These are phyloP conservation scores for Glycine latifolia DNA, from an alignment of 306 rosid species.

Conservation along the genomic window DNA sequence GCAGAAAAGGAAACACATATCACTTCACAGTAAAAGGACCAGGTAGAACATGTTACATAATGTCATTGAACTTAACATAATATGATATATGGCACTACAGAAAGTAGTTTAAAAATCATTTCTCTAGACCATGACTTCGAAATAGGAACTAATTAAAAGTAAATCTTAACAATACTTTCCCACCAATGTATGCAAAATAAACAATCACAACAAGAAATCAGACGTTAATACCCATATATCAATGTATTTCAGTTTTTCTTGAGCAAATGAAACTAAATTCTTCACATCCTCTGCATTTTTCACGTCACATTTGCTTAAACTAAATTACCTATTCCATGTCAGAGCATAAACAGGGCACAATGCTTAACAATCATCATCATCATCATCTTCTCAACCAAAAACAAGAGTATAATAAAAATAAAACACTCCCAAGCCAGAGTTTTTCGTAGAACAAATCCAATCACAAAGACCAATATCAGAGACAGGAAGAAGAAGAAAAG, in stretches of 20 bases:
- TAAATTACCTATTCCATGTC: no score
- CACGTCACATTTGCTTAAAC: constrained; percentile 88
- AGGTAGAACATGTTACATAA: not conserved
- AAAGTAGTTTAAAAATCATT: constrained; percentile 17
- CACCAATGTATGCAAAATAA: constrained; percentile 21
- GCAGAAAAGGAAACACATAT: not conserved
- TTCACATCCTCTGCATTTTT: constrained; percentile 84
- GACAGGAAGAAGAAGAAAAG: no score
- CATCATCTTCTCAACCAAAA: no score
- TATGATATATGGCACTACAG: not conserved
- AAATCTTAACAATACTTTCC: constrained; percentile 20
- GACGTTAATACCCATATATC: constrained; percentile 83
- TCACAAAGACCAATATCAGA: no score
- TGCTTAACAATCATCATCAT: no score
- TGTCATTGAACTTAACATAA: not conserved
- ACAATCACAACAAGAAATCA: constrained; percentile 28
- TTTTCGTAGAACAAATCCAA: no score
- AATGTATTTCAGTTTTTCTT: constrained; percentile 73
- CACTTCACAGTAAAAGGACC: not conserved
- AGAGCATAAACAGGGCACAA: no score
- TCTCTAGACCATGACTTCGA: constrained; percentile 8
- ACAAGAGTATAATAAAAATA: no score
- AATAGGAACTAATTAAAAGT: constrained; percentile 23
- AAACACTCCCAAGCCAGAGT: no score
- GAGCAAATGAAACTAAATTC: constrained; percentile 78